Base-by-base conservation (phyloP, 2,329 filamentous ascomycete genomes). In the Mollisiaceae sp. region DNA sequence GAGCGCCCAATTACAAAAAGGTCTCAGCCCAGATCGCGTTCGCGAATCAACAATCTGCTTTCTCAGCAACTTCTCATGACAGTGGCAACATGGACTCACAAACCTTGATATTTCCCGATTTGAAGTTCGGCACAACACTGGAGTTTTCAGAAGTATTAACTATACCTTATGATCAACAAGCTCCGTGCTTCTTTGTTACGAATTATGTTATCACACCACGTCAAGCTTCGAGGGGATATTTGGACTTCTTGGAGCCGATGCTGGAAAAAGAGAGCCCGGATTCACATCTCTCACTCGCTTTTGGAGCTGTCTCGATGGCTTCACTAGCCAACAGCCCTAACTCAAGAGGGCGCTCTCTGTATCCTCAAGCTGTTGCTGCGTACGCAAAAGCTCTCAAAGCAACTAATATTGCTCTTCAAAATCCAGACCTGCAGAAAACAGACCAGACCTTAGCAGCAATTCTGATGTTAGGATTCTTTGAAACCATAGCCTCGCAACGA, bases 391-490 rank as follows among this genome's bases (percentile, higher is more conserved):
- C 87, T 1, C 77, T 89, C 62, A 79, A 80, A 0, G 78, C 79
- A 8, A 85, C 84, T 0, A 85, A 86, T 66, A 69, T 78, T 0
- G 86, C 86, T 4, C 77, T 90, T 14, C 79, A 80, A 63, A 81
- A 86, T 63, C 81, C 83, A 0, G 78, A 78, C 15, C 73, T 77
- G 60, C 82, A 83, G 60, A 83, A 79, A 65, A 77, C 82, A n/a
- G 87, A 90, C 71, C 79, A 80, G 14, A 88, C 86, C 0, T 71
- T 90, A 14, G 86, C 85, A 1, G 81, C 86, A 0, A 85, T 89
- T 18, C 76, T 90, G 38, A 76, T 89, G 65, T 74, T 90, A 32
- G 85, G 86, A 0, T 77, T 89, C 24, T 90, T 86, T 66, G 87
- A 89, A 70, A 75, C 72, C 1, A 69, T 89, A 54, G 83, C 82